These are phyloP conservation scores for Hirsutella rhossiliensis DNA, from an alignment of 2,329 filamentous ascomycete genomes.

Conservation along the genomic window DNA sequence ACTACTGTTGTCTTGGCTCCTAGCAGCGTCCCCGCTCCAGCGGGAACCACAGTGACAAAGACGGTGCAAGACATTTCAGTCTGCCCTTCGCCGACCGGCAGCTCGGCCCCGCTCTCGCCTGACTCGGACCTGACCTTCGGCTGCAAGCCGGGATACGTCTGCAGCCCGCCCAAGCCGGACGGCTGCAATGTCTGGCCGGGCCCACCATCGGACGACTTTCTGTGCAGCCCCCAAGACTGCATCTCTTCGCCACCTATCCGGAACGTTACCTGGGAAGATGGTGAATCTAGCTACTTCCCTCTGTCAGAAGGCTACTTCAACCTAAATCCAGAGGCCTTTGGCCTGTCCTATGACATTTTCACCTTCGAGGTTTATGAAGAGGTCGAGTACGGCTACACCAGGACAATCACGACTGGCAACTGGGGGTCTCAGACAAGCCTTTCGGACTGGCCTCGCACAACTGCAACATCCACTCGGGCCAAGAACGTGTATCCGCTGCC, in stretches of 20 bases:
- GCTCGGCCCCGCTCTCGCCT: constrained; percentile 16
- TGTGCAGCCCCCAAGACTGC: constrained; percentile 34
- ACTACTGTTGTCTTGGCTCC: constrained; percentile 16
- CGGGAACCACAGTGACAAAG: constrained; percentile 15
- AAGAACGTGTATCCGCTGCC: neutral
- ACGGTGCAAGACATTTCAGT: constrained; percentile 19
- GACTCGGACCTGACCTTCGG: constrained; percentile 37
- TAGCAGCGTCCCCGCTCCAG: constrained; percentile 14
- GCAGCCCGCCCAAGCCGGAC: constrained; percentile 35
- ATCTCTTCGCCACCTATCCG: constrained; percentile 25
- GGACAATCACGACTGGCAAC: constrained; percentile 40
- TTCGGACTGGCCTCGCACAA: constrained; percentile 16
- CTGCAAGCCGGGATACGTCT: constrained; percentile 39
- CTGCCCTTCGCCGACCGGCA: constrained; percentile 33
- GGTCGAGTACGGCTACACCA: constrained; percentile 21
- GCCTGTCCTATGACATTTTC: constrained; percentile 52
- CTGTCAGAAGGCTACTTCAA: constrained; percentile 46
- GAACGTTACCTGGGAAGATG: constrained; percentile 28
- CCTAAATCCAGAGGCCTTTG: constrained; percentile 48
- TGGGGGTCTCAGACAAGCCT: constrained; percentile 39
- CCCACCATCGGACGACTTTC: constrained; percentile 30
- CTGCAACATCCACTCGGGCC: neutral
- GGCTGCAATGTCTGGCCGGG: constrained; percentile 40
- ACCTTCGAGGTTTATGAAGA: constrained; percentile 26
- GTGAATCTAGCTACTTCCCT: constrained; percentile 37